Evolutionary conservation across 805 yeast species (phyloP).

Genomic region (Candida oleophila): DNA sequence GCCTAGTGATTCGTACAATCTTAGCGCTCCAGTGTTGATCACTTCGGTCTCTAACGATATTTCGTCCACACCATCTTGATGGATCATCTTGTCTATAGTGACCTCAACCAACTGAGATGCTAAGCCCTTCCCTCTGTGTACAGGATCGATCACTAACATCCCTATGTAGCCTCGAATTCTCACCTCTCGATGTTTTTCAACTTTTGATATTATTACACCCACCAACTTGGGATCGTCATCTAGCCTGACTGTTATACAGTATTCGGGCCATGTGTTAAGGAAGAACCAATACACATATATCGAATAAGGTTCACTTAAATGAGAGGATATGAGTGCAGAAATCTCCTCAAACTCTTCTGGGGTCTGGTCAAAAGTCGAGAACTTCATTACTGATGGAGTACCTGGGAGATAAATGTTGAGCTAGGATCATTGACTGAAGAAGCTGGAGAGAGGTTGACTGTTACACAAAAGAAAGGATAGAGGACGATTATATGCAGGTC

Average conservation of each 20-base stretch:
- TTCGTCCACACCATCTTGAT: conserved; percentile 73
- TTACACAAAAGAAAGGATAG: too few relatives aligned
- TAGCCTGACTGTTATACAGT: conserved; percentile 64
- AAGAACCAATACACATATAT: conserved; percentile 90
- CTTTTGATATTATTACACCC: conserved; percentile 86
- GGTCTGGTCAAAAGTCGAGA: conserved; percentile 6
- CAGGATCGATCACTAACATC: conserved; percentile 83
- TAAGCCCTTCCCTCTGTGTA: conserved; percentile 74
- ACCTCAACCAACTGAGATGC: conserved; percentile 69
- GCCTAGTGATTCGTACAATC: conserved; percentile 72
- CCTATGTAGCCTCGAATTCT: conserved; percentile 91
- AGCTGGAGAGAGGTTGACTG: too few relatives aligned
- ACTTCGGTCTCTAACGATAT: conserved; percentile 93
- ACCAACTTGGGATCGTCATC: conserved; percentile 37
- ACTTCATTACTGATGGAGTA: conserved; percentile 1
- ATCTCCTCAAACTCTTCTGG: conserved; percentile 49
- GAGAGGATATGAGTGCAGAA: conserved; percentile 60
- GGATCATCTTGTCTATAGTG: conserved; percentile 64
- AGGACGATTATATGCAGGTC: too few relatives aligned
- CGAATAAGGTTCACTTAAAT: conserved; percentile 92
- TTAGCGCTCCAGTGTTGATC: conserved; percentile 67
- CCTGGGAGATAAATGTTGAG: too few relatives aligned
- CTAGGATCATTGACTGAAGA: too few relatives aligned
- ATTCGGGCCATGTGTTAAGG: conserved; percentile 85
- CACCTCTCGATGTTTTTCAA: conserved; percentile 70